A percentile compares a stretch with the other conserved stretches of the same genome.
These are phyloP conservation scores for Pseudevernia furfuracea DNA, from an alignment of 495 filamentous ascomycete species.

Conservation along the genomic window DNA sequence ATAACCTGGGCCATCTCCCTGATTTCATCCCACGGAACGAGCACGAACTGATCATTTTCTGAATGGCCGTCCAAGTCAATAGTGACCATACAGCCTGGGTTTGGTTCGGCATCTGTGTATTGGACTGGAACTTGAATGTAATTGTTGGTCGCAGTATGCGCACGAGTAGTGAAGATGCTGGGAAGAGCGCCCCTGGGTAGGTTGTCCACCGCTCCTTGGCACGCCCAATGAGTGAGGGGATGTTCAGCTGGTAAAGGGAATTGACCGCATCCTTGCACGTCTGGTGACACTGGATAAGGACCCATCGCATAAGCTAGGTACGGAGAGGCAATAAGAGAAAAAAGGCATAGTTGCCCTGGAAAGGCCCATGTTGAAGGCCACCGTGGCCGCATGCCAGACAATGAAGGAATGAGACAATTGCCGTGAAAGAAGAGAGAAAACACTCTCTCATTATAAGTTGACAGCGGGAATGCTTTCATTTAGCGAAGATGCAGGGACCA, in stretches of 20 bases:
- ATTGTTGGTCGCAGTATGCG: not conserved
- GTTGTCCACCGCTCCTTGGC: not conserved
- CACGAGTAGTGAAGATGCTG: constrained; percentile 4
- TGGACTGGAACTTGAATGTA: constrained; percentile 1
- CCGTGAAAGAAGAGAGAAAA: not conserved
- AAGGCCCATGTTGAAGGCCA: not conserved
- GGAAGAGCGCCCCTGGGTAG: not conserved
- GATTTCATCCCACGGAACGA: not conserved
- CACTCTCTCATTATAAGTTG: not conserved
- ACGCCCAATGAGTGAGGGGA: not conserved
- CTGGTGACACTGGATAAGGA: not conserved
- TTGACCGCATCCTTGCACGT: not conserved
- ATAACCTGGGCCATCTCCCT: not conserved
- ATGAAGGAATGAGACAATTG: not conserved
- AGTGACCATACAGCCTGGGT: not conserved
- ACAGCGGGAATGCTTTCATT: not conserved
- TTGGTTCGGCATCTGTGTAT: not conserved
- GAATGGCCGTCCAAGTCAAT: constrained; percentile 15
- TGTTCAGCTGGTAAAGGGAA: not conserved
- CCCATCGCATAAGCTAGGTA: not conserved
- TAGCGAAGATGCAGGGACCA: not conserved
- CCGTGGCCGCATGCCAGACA: not conserved
- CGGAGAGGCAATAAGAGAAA: not conserved
- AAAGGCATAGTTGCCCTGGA: not conserved
- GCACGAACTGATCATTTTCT: not conserved